Base-by-base conservation (phyloP, 139 green algal genomes). In the Nannochloris sp. region DNA sequence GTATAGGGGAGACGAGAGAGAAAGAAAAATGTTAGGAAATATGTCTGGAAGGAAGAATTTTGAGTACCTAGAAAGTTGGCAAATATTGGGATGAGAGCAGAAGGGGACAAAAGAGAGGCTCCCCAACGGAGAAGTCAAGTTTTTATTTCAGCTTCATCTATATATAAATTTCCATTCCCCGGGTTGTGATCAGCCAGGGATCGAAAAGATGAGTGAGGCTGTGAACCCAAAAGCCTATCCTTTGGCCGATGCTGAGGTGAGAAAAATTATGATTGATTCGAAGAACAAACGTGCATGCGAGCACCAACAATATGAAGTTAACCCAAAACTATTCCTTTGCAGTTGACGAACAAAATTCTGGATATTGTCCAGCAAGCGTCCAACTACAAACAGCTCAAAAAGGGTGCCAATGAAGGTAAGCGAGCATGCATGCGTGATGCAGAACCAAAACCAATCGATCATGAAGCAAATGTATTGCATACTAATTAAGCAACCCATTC, bases 331-430 rank as follows among this genome's bases (percentile, higher is more conserved):
- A 24, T 32, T 25, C 6, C 48, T 68, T 37, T 63, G 70, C 83
- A 93, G 83, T 85, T 99, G 37, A 91, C 92, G 19, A 95, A 95
- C 70, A 97, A 90, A 23, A 97, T 99, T 65, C 78, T 99, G 68
- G 94, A 99, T 76, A 95, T 99, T 64, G 91, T 99, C 24, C 92
- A 98, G 80, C 93, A 98, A 77, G 91, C 92, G 32, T 68, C 83
- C 35, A 98, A 97, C 82, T 99, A 98, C 78, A 97, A 97, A 83
- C 94, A 99, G 85, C 85, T 99, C n/a, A 95, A 95, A 72, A 99
- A 99, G 78, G 94, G 94, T 8, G 94, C 94, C 32, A 99, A 99
- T 77, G 94, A 99, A 75, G 87, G 87, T 94, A 61, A 51, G 77
- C 19, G 29, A 15, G 25, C 56, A 64, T 0, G 6, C 42, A 51